Conservation (phyloP, 1,139 yeast species). For the Suhomyces maxii region DNA sequence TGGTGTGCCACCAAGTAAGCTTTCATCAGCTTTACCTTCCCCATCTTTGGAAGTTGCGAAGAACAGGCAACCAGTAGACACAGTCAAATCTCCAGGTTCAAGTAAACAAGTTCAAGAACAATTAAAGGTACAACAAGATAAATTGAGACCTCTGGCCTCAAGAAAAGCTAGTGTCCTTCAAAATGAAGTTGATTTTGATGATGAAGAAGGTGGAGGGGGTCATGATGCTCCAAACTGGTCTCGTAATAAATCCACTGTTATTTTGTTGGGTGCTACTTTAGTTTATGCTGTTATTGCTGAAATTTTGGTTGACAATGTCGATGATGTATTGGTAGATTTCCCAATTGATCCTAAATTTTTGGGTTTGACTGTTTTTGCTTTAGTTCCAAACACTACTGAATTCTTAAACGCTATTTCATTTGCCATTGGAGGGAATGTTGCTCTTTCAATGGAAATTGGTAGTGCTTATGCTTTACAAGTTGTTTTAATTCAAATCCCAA, state of each 20-base stretch:
- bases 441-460: slow-evolving; percentile 96
- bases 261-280: slow-evolving; percentile 79
- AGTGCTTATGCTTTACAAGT: slow-evolving; percentile 97
- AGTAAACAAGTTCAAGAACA: background rate
- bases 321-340: slow-evolving; percentile 72
- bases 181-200: slow-evolving; percentile 22
- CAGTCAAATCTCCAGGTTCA: background rate
- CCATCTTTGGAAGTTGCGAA: slow-evolving; percentile 25
- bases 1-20: slow-evolving; percentile 6
- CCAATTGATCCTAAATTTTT: slow-evolving; percentile 87
- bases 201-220: slow-evolving; percentile 53
- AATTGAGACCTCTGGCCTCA: slow-evolving; percentile 5
- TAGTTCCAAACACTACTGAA: slow-evolving; percentile 96
- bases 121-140: slow-evolving; percentile 1
- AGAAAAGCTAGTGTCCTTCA: slow-evolving; percentile 11
- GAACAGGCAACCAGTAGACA: slow-evolving; percentile 4
- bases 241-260: slow-evolving; percentile 78
- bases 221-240: slow-evolving; percentile 99
- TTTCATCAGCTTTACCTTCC: slow-evolving; percentile 13
- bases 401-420: slow-evolving; percentile 95
- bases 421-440: slow-evolving; percentile 94
- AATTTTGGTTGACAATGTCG: slow-evolving; percentile 90
- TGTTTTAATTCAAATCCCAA: slow-evolving; percentile 91
- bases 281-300: slow-evolving; percentile 94
- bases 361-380: slow-evolving; percentile 91